Percentiles rank a stretch among this genome's conserved stretches.
Evolutionary conservation across 768 basidiomycete genomes (phyloP).

Genomic region (Panaeolus papilionaceus): DNA sequence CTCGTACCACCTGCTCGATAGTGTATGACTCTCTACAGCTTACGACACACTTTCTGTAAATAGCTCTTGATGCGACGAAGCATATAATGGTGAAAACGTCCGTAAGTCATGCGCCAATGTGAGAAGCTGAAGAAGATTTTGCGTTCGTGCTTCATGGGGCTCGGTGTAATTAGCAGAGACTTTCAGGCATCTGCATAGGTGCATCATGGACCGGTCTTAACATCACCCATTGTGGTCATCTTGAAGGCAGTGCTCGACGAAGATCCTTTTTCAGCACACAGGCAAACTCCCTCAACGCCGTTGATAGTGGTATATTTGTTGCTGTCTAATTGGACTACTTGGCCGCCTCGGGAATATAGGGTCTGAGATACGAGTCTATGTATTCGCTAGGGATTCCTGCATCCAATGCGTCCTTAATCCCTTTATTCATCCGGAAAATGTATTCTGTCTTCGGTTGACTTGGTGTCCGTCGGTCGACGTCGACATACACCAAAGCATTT

Average conservation of each 20-base stretch:
- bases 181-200: neutral
- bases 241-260: neutral
- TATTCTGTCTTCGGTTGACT: slow-evolving; percentile 48
- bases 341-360: slow-evolving; percentile 40
- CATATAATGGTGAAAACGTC: neutral
- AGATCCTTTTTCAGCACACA: neutral
- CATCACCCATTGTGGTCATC: neutral
- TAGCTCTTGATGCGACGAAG: neutral
- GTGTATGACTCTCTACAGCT: no score
- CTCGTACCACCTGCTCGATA: no score
- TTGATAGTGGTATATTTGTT: neutral
- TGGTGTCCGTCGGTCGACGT: slow-evolving; percentile 37
- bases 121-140: neutral
- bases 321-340: neutral
- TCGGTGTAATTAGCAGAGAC: neutral
- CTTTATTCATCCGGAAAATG: slow-evolving; percentile 51
- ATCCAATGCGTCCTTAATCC: slow-evolving; percentile 46
- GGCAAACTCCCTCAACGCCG: neutral
- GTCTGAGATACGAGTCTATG: slow-evolving; percentile 50
- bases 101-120: neutral
- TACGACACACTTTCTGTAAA: neutral
- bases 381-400: slow-evolving; percentile 48
- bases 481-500: slow-evolving; percentile 48
- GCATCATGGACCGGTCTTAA: neutral
- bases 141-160: neutral